These are phyloP conservation scores for Platismatia glauca DNA, from an alignment of 495 filamentous ascomycete species.

Conservation along the genomic window DNA sequence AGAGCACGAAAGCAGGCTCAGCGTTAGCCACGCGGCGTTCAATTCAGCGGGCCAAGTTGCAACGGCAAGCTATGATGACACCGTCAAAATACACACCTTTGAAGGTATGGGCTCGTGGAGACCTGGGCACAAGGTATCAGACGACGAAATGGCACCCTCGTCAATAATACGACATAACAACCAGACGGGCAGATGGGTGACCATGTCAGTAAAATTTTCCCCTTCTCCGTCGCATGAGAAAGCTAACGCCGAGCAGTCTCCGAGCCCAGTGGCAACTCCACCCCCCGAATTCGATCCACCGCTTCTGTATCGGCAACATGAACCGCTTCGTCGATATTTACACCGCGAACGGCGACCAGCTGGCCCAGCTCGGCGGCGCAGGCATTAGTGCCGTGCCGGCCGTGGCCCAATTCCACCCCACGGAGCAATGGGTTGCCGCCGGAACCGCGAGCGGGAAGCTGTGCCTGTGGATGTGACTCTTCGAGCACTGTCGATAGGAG, in stretches of 20 bases:
- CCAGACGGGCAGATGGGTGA: slow-evolving; percentile 81
- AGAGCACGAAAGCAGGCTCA: slow-evolving; percentile 71
- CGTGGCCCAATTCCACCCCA: slow-evolving; percentile 82
- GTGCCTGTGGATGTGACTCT: slow-evolving; percentile 73
- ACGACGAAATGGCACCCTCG: slow-evolving; percentile 57
- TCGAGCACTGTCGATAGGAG: neutral
- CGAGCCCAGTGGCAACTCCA: slow-evolving; percentile 85
- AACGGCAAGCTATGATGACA: slow-evolving; percentile 90
- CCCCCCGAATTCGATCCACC: slow-evolving; percentile 67
- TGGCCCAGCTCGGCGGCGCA: slow-evolving; percentile 81
- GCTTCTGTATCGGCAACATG: slow-evolving; percentile 94
- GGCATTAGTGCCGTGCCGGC: slow-evolving; percentile 91
- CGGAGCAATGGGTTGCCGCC: slow-evolving; percentile 81
- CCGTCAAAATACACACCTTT: slow-evolving; percentile 83
- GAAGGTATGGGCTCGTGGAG: slow-evolving; percentile 56
- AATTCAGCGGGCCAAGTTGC: slow-evolving; percentile 73
- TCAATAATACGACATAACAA: slow-evolving; percentile 78
- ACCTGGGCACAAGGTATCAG: slow-evolving; percentile 47
- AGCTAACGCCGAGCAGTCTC: slow-evolving; percentile 44
- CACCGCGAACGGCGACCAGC: slow-evolving; percentile 67
- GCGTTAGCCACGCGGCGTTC: slow-evolving; percentile 86
- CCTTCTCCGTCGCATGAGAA: neutral
- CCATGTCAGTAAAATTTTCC: slow-evolving; percentile 48
- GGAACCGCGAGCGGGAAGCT: slow-evolving; percentile 91
- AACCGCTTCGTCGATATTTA: slow-evolving; percentile 94